These are phyloP conservation scores for Chaetothyriales sp. DNA, from an alignment of 2,329 filamentous ascomycete genomes.

Conservation along the genomic window DNA sequence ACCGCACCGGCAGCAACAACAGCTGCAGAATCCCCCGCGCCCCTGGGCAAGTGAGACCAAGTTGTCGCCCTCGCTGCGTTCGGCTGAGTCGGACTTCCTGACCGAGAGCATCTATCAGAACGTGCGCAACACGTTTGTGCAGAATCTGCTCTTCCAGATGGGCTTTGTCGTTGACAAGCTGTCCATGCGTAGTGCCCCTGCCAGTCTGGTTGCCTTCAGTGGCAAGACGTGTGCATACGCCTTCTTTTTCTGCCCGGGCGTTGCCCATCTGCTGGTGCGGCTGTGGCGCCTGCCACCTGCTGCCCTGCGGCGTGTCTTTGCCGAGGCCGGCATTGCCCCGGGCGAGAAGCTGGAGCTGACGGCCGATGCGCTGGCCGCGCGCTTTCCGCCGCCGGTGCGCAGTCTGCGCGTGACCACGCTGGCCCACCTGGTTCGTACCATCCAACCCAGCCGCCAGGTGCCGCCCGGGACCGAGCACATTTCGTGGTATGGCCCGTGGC, in stretches of 20 bases:
- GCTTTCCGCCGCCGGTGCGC: slow-evolving; percentile 55
- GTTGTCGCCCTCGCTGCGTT: slow-evolving; percentile 44
- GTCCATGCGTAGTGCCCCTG: slow-evolving; percentile 58
- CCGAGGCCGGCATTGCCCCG: slow-evolving; percentile 48
- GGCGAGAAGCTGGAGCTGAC: slow-evolving; percentile 32
- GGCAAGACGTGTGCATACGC: slow-evolving; percentile 85
- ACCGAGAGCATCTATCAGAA: slow-evolving; percentile 72
- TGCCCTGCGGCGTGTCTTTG: slow-evolving; percentile 54
- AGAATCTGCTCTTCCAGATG: slow-evolving; percentile 72
- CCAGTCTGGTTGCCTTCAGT: slow-evolving; percentile 66
- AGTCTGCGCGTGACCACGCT: slow-evolving; percentile 49
- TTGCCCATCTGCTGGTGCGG: slow-evolving; percentile 68
- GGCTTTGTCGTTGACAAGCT: slow-evolving; percentile 77
- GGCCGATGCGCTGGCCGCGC: slow-evolving; percentile 49
- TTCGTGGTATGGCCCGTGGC: slow-evolving; percentile 75
- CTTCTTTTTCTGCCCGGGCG: slow-evolving; percentile 79
- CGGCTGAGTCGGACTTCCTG: slow-evolving; percentile 50
- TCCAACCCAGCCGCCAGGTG: slow-evolving; percentile 51
- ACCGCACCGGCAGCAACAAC: background rate
- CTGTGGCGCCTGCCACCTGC: slow-evolving; percentile 61
- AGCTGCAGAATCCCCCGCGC: slow-evolving; percentile 12
- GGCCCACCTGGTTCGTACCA: slow-evolving; percentile 39
- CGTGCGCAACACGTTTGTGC: slow-evolving; percentile 69
- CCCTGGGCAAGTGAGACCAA: slow-evolving; percentile 33
- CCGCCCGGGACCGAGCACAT: slow-evolving; percentile 57